phyloP scores from a whole-genome alignment of 371 early-diverging fungal species.

The Lichtheimia hyalospora region DNA sequence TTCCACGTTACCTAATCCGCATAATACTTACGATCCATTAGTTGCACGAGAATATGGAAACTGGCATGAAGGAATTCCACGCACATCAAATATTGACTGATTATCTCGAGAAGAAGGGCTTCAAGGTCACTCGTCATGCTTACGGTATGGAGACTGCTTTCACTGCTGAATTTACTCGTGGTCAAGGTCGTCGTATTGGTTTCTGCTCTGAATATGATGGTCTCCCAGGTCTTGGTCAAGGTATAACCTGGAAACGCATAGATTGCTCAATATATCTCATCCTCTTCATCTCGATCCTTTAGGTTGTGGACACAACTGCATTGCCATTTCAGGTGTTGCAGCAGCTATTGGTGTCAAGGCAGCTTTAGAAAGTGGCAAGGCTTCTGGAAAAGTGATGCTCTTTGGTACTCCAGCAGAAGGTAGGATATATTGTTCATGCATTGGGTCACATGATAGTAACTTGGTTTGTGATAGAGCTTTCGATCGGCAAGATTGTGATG shows the following conservation, averaged over 20 bases:
- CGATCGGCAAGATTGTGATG: constrained; percentile 71
- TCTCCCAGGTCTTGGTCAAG: constrained; percentile 36
- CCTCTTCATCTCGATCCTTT: constrained; percentile 5
- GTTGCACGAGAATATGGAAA: constrained; percentile 63
- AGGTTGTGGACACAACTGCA: constrained; percentile 62
- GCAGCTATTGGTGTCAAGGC: constrained; percentile 54
- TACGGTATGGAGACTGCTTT: constrained; percentile 62
- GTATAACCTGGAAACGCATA: too few species aligned
- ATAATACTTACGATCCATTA: neutral
- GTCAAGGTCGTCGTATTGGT: constrained; percentile 35
- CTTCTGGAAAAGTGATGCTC: constrained; percentile 59
- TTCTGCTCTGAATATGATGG: constrained; percentile 66
- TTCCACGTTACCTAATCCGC: neutral
- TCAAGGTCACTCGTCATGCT: constrained; percentile 51
- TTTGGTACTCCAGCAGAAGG: constrained; percentile 78
- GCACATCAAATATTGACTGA: constrained; percentile 53
- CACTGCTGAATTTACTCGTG: constrained; percentile 49
- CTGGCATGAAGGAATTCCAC: constrained; percentile 52
- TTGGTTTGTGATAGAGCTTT: constrained; percentile 20
- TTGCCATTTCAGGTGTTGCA: constrained; percentile 67
- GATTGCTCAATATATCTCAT: too few species aligned
- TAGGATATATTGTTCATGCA: neutral
- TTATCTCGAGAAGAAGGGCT: constrained; percentile 53
- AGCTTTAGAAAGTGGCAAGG: constrained; percentile 44
- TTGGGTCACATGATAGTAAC: too few species aligned